A percentile compares a stretch with the other conserved stretches of the same genome.
These are phyloP conservation scores for Chrysoporthe deuterocubensis DNA, from an alignment of 2,329 filamentous ascomycete species.

Conservation along the genomic window DNA sequence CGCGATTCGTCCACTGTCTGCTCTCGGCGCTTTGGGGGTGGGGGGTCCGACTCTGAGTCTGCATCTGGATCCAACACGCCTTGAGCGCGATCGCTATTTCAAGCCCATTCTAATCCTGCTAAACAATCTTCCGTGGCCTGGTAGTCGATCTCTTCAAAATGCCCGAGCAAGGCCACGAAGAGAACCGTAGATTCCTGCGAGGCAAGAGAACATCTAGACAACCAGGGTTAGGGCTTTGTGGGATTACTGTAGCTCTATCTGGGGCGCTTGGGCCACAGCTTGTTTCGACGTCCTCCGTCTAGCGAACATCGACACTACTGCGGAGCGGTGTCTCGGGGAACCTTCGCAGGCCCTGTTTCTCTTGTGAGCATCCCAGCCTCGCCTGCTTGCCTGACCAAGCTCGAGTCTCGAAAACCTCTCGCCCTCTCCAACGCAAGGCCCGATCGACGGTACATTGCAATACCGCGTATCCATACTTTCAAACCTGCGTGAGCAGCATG, in stretches of 20 bases:
- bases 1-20: too few species aligned
- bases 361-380: too few species aligned
- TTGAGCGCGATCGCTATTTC: too few species aligned
- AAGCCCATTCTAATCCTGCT: too few species aligned
- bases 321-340: too few species aligned
- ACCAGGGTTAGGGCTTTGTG: not conserved
- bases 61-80: too few species aligned
- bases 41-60: too few species aligned
- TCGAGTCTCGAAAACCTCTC: not conserved
- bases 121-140: too few species aligned
- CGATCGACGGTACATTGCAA: not conserved
- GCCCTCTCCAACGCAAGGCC: not conserved
- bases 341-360: too few species aligned
- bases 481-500: conserved; percentile 34
- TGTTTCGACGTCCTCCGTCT: not conserved
- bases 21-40: too few species aligned
- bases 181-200: not conserved
- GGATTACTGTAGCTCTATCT: not conserved
- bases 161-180: not conserved
- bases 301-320: too few species aligned
- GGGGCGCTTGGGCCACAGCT: not conserved
- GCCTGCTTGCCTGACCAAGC: not conserved
- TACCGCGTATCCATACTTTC: not conserved
- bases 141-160: not conserved
- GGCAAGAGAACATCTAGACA: not conserved